phyloP scores from a whole-genome alignment of 2,329 filamentous ascomycete species.

The Sporothrix luriei region DNA sequence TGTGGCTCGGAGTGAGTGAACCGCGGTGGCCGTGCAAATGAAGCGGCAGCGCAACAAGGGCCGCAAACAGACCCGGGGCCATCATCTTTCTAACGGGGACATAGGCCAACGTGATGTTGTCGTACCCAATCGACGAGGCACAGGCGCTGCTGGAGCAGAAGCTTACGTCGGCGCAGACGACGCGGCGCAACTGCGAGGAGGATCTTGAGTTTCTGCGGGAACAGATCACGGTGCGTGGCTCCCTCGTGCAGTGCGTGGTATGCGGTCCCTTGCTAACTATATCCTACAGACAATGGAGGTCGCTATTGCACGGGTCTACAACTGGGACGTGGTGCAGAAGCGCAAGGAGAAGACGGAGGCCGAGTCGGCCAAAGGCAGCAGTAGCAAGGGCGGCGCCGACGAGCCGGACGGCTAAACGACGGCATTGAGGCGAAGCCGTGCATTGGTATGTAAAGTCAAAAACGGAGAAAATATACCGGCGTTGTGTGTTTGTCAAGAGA shows the following conservation, averaged over 20 bases:
- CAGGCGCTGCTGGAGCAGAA: slow-evolving; percentile 76
- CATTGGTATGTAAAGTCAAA: not conserved
- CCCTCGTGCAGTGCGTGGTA: too few species aligned
- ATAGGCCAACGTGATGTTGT: slow-evolving; percentile 93
- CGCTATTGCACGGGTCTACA: slow-evolving; percentile 94
- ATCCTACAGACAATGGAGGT: slow-evolving; percentile 84
- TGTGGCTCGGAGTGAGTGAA: slow-evolving; percentile 83
- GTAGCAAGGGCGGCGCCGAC: slow-evolving; percentile 44
- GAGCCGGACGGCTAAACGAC: slow-evolving; percentile 40
- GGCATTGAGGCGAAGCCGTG: not conserved
- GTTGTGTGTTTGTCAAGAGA: not conserved
- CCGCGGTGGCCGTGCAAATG: not conserved
- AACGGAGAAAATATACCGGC: slow-evolving; percentile 9
- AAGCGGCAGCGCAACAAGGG: not conserved
- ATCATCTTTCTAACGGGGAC: not conserved
- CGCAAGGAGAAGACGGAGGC: slow-evolving; percentile 80
- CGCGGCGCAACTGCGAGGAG: slow-evolving; percentile 86
- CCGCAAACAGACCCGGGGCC: not conserved
- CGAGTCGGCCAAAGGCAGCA: slow-evolving; percentile 46
- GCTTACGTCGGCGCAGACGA: slow-evolving; percentile 75
- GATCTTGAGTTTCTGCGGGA: slow-evolving; percentile 93
- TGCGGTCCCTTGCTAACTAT: slow-evolving; percentile 8
- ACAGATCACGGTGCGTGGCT: slow-evolving; percentile 79
- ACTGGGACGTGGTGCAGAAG: slow-evolving; percentile 97
- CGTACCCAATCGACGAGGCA: slow-evolving; percentile 89